Evolutionary conservation across 2,329 filamentous ascomycete species (phyloP).

Genomic region (Clonostachys byssicola): DNA sequence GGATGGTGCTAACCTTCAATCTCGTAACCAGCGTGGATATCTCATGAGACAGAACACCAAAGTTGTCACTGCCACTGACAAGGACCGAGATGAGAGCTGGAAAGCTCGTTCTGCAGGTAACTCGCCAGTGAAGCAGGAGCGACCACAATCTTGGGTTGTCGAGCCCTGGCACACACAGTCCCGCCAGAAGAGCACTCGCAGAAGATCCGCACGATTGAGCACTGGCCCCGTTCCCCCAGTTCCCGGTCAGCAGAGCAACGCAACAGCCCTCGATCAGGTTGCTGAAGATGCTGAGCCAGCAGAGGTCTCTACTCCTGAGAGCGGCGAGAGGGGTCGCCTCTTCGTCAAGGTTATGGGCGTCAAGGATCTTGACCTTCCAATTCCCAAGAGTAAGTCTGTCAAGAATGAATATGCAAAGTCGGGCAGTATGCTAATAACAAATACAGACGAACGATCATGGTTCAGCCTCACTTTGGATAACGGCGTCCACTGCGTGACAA

Average conservation of each 20-base stretch:
- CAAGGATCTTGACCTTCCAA: constrained; percentile 87
- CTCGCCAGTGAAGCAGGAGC: constrained; percentile 70
- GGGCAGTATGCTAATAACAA: constrained; percentile 13
- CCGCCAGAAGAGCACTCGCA: constrained; percentile 61
- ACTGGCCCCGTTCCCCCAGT: constrained; percentile 73
- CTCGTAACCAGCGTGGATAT: constrained; percentile 84
- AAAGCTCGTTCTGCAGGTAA: constrained; percentile 58
- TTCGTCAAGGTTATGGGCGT: constrained; percentile 99
- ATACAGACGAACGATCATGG: constrained; percentile 77
- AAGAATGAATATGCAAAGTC: not conserved
- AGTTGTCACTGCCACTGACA: constrained; percentile 87
- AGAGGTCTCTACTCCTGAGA: constrained; percentile 64
- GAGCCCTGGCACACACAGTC: constrained; percentile 91
- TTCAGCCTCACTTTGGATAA: constrained; percentile 98
- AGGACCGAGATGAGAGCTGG: constrained; percentile 53
- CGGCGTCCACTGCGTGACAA: constrained; percentile 95
- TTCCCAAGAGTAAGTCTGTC: constrained; percentile 75
- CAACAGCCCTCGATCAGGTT: constrained; percentile 59
- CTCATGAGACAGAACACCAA: constrained; percentile 99
- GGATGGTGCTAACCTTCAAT: constrained; percentile 57
- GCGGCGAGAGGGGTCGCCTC: constrained; percentile 80
- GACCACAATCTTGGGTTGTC: constrained; percentile 90
- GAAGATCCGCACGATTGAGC: constrained; percentile 22
- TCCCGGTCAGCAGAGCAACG: constrained; percentile 83
- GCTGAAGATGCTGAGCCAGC: constrained; percentile 62